Base-by-base conservation (phyloP, 441 rosid species). In the Populus hybrid region DNA sequence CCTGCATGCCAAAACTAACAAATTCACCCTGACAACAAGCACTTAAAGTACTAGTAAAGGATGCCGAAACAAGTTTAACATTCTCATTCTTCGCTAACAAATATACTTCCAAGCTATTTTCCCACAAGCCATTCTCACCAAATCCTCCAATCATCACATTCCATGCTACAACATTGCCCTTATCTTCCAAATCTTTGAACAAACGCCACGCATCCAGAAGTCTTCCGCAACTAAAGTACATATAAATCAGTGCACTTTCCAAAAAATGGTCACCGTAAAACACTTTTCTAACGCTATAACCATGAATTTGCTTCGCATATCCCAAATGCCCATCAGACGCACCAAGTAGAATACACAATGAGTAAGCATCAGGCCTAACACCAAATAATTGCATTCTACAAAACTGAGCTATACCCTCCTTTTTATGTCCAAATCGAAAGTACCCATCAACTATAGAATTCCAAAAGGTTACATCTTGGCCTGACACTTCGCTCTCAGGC, bases 71-170 rank as follows among this genome's bases (percentile, higher is more conserved):
- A 59, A 59, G 10, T 20, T n/a, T 59, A 4, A 59, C 24, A 7
- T 59, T 59, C 5, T 59, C 11, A 18, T 59, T 59, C 21, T n/a
- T n/a, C 9, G 88, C 90, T 71, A 86, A 79, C 38, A 82, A 34
- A 82, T 86, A 92, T 69, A 90, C 76, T 63, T 87, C 87, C 85
- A 94, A 85, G 85, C 97, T 90, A 67, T 76, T 75, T 28, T 87
- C 88, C 91, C 89, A 86, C 78, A 78, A 14, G 2, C 89, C 88
- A 83, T 83, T 84, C 79, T 87, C 85, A 65, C 74, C 81, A 73
- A 90, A 84, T 35, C 93, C 94, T 82, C 85, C 83, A 85, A 94
- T 88, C 89, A 92, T 84, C 81, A 94, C 93, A 88, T 94, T 94
- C 97, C 98, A 94, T 6, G 84, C 73, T 12, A 94, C 97, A 38